A percentile compares a stretch with the other conserved stretches of the same genome.
Conservation (phyloP, 805 yeast genomes). For the Wickerhamiella kazuoi region DNA sequence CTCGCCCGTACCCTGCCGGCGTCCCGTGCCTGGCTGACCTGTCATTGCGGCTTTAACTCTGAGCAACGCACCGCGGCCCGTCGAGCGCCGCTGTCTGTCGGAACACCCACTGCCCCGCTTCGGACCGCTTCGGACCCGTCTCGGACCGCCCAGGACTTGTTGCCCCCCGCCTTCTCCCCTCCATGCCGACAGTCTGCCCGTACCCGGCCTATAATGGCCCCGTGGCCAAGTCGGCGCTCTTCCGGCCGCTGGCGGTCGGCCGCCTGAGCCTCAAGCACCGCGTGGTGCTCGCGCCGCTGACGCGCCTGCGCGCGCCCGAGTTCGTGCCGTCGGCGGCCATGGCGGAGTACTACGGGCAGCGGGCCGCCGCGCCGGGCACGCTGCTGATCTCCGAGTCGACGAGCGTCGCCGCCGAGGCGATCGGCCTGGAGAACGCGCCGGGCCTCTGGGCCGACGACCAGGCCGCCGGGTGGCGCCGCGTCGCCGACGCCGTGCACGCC, state of each 20-base stretch:
- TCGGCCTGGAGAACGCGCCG: constrained; percentile 21
- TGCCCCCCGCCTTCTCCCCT: no score
- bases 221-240: constrained; percentile 15
- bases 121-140: no score
- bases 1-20: no score
- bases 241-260: constrained; percentile 25
- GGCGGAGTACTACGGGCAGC: constrained; percentile 35
- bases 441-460: constrained; percentile 20
- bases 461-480: constrained; percentile 21
- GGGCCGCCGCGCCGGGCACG: constrained; percentile 40
- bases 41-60: no score
- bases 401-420: constrained; percentile 25
- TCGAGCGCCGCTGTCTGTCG: no score
- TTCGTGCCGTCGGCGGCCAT: constrained; percentile 30
- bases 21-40: no score
- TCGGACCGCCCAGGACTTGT: no score
- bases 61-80: no score
- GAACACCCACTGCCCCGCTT: no score
- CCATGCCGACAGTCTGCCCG: no score
- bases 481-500: constrained; percentile 30
- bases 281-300: constrained; percentile 33
- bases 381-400: constrained; percentile 44
- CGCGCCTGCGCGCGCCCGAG: constrained; percentile 25
- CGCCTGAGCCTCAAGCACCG: constrained; percentile 21
- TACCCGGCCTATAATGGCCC: no score